Base-by-base conservation (phyloP, 179 eudicot genomes). In the Dionaea muscipula region DNA sequence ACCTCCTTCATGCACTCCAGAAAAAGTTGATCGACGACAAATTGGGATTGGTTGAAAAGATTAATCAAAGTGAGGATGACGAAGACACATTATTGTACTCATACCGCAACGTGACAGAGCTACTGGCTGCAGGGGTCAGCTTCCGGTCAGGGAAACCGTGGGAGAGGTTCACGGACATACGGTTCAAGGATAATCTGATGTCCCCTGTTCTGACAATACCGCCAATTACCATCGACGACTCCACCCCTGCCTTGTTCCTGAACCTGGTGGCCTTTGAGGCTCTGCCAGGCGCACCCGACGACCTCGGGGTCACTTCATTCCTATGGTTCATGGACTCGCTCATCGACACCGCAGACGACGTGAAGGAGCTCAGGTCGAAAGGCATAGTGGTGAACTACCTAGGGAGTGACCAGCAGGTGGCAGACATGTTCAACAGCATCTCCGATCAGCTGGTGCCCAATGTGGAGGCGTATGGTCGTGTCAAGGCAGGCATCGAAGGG, bases 321-420 rank as follows among this genome's bases (percentile, higher is more conserved):
- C 28, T 51, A 4, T 16, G 35, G n/a, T 27, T 51, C 55, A 12
- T 51, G 16, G 55, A 51, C 25, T 51, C 55, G 4, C 55, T 51
- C 3, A 51, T 51, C 3, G 37, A 51, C 19, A 25, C 23, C 13
- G 55, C 55, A 11, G 55, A 13, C 3, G 55, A 51, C 36, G 55
- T 51, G n/a, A 51, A 26, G 55, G 28, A 9, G 55, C 15, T 51
- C 0, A 20, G 55, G 18, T 25, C 55, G 0, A 51, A 18, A 15
- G 55, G 55, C 36, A 51, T 51, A 24, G 7, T 51, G 18, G 18
- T 20, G 12, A 25, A 51, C 37, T 13, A 5, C 35, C 55, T 51
- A 3, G 55, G 33, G 26, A 51, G 55, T n/a, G 55, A 51, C 19
- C 1, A 51, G 33, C 35, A 51, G 25, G 55, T 51, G 36, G 55